phyloP scores from a whole-genome alignment of 2,329 filamentous ascomycete genomes.

The Hymenoscyphus fructigenus region DNA sequence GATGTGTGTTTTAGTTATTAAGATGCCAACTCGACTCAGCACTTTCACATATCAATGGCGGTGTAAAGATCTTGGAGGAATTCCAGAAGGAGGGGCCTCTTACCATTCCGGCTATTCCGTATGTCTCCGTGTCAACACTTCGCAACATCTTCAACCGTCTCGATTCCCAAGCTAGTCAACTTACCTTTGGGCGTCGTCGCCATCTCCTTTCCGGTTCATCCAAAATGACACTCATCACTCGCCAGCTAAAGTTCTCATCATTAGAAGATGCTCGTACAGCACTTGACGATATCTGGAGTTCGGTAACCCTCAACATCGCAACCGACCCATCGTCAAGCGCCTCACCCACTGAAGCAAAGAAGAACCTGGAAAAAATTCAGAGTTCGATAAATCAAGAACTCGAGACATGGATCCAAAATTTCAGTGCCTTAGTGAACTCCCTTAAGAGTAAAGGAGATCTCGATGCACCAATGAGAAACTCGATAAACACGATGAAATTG shows the following conservation, averaged over 20 bases:
- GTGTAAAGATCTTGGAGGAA: slow-evolving; percentile 21
- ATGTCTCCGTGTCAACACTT: slow-evolving; percentile 18
- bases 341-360: neutral
- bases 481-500: slow-evolving; percentile 8
- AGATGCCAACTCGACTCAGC: slow-evolving; percentile 21
- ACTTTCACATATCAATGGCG: slow-evolving; percentile 23
- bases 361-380: neutral
- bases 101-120: slow-evolving; percentile 5
- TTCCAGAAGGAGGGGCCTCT: slow-evolving; percentile 6
- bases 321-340: neutral
- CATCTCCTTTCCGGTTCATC: neutral
- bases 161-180: slow-evolving; percentile 17
- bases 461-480: neutral
- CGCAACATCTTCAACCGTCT: slow-evolving; percentile 20
- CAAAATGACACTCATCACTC: neutral
- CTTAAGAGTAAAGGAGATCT: neutral
- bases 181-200: slow-evolving; percentile 3
- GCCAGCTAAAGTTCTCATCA: neutral
- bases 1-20: slow-evolving; percentile 12
- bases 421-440: neutral
- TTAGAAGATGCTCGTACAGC: slow-evolving; percentile 14
- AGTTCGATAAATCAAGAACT: neutral
- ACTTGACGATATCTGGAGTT: slow-evolving; percentile 11
- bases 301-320: neutral
- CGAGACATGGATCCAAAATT: neutral